Base-by-base conservation (phyloP, 2,329 filamentous ascomycete genomes). In the Colletotrichum agaves region DNA sequence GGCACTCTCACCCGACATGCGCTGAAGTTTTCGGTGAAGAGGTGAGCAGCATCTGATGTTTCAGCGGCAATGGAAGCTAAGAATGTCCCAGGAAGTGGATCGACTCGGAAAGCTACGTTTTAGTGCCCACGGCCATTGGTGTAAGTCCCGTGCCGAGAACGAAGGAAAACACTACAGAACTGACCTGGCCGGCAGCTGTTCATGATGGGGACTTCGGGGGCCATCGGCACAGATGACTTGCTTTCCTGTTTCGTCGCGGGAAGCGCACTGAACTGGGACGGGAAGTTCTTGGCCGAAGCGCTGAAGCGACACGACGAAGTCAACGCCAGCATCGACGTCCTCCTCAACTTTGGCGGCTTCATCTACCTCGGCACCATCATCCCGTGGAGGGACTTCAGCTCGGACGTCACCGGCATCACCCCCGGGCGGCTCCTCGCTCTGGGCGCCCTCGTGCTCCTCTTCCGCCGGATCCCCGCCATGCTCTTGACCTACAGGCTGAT, bases 201-300 rank as follows among this genome's bases (percentile, higher is more conserved):
- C 72, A 78, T 87, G 39, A 79, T 89, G 27, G 87, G 88, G 2
- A 85, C 86, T 0, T 86, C 84, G 63, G 87, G 87, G 27, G 79
- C 82, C 21, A 79, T 89, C 15, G 87, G 87, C 12, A 87, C 85
- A 0, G 86, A 89, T 61, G 88, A 90, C 68, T 82, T 88, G 0
- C 80, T 90, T 3, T 87, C 87, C 3, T 90, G 87, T 73, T 89
- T 89, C 64, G 80, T 86, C 3, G 87, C 88, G 0, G 88, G 88
- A 6, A 85, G 82, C 71, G 82, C 82, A 12, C 76, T 90, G 50
- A 90, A 89, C 75, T 90, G 88, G 88, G 85, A 89, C 62, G 87
- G 88, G 3, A 73, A 82, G n/a, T 90, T 85, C 71, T 83, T 88
- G 3, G 79, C 79, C 4, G 87, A 90, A 73, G 81, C 84, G 0